Base-by-base conservation (phyloP, 163 green algal species). In the Scenedesmus sp. region DNA sequence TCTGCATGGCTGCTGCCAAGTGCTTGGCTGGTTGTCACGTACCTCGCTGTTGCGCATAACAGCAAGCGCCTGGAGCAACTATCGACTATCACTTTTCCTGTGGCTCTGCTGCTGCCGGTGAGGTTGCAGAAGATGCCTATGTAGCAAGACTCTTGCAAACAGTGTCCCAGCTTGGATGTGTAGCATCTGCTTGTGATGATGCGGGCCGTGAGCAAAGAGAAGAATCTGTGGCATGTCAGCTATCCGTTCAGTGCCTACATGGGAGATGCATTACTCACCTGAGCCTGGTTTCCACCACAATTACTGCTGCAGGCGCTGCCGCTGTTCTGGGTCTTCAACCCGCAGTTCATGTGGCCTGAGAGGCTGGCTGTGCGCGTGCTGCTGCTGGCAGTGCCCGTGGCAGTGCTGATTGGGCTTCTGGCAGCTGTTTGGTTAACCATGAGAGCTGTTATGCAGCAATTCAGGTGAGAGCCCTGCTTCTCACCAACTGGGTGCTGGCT, bases 361-460 rank as follows among this genome's bases (percentile, higher is more conserved):
- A 3, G 30, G 0, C 40, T 86, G 7, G 51, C 73, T 43, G 73
- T 72, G 35, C 86, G 56, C 12, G 33, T 73, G 20, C 46, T 90
- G 49, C 73, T 90, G 12, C 26, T 90, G 18, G 73, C 49, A 30
- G 51, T 79, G 49, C 86, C 86, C 10, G 9, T 43, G 61, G 85
- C 90, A 4, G 76, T 37, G 51, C 91, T 70, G 85, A 83, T 89
- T 80, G 83, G 70, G 44, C 85, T 92, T 42, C 76, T 90, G 18
- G 44, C 92, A n/a, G 80, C 59, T 42, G 68, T 65, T 12, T 94
- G 93, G 59, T 42, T 61, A 46, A 90, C 42, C 76, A 70, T 93
- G 61, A 46, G 73, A 13, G 61, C 79, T 53, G 88, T 90, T 24
- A 73, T 90, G 78, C 13, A 0, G 49, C 81, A 91, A 35, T 88